Conservation (phyloP, 2,329 filamentous ascomycete genomes). For the Curvularia hawaiiensis region DNA sequence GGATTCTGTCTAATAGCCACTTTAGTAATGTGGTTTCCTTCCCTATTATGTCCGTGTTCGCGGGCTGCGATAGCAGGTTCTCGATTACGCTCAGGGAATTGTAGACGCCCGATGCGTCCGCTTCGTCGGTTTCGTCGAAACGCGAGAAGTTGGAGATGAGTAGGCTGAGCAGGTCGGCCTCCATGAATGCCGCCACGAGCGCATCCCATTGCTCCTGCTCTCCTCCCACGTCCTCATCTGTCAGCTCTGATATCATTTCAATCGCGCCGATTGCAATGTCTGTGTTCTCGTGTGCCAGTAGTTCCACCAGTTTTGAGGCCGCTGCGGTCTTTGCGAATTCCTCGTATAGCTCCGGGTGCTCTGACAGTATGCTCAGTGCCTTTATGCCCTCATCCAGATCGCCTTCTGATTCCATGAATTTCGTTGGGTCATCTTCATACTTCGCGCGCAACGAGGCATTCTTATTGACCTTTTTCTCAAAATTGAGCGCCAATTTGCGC, state of each 20-base stretch:
- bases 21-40: constrained; percentile 69
- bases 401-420: constrained; percentile 84
- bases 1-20: constrained; percentile 79
- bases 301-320: constrained; percentile 73
- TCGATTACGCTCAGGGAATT: constrained; percentile 82
- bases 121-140: constrained; percentile 73
- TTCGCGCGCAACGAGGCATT: constrained; percentile 89
- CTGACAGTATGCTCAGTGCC: constrained; percentile 80
- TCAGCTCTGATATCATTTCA: constrained; percentile 87
- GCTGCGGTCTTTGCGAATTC: constrained; percentile 80
- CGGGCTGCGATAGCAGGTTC: constrained; percentile 75
- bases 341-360: constrained; percentile 81
- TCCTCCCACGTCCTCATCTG: constrained; percentile 88
- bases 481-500: constrained; percentile 76
- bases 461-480: constrained; percentile 89
- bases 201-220: constrained; percentile 80
- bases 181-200: constrained; percentile 67
- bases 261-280: constrained; percentile 93
- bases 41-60: constrained; percentile 74
- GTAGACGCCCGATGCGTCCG: constrained; percentile 85
- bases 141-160: constrained; percentile 78
- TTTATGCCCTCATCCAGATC: constrained; percentile 91
- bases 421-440: constrained; percentile 78
- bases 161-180: constrained; percentile 73
- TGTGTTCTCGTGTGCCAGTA: constrained; percentile 94